Conservation (phyloP, 352 stramenopile genomes). For the Peronospora tabacina region DNA sequence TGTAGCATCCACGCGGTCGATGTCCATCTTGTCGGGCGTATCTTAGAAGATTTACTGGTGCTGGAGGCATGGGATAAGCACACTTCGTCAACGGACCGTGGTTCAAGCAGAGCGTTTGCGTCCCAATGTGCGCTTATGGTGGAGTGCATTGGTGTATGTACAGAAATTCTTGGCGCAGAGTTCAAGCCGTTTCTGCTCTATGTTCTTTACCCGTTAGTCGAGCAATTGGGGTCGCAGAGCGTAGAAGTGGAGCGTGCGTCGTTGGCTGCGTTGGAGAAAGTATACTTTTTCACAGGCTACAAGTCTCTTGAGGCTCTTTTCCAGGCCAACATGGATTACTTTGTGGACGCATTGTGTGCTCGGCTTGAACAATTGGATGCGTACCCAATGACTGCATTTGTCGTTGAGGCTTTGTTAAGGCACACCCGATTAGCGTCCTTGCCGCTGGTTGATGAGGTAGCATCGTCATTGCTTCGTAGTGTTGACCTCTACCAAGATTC, state of each 20-base stretch:
- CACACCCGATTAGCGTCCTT: slow-evolving; percentile 60
- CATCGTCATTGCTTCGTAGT: slow-evolving; percentile 54
- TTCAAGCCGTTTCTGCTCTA: slow-evolving; percentile 65
- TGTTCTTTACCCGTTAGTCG: slow-evolving; percentile 73
- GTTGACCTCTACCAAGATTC: slow-evolving; percentile 76
- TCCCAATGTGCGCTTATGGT: slow-evolving; percentile 57
- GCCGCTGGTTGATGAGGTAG: slow-evolving; percentile 70
- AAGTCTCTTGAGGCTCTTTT: slow-evolving; percentile 55
- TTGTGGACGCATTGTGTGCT: slow-evolving; percentile 69
- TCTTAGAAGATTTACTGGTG: slow-evolving; percentile 66
- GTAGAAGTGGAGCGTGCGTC: slow-evolving; percentile 61
- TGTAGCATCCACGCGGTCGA: slow-evolving; percentile 21
- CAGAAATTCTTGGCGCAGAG: slow-evolving; percentile 42
- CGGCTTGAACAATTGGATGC: slow-evolving; percentile 61
- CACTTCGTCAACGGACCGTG: neutral
- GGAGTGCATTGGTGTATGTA: slow-evolving; percentile 68
- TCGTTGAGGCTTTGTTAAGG: slow-evolving; percentile 61
- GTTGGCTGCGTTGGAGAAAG: slow-evolving; percentile 55
- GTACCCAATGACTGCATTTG: slow-evolving; percentile 66
- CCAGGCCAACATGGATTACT: slow-evolving; percentile 83
- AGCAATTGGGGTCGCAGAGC: slow-evolving; percentile 60
- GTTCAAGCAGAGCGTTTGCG: slow-evolving; percentile 16
- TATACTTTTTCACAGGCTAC: slow-evolving; percentile 56
- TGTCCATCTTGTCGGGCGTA: slow-evolving; percentile 57
- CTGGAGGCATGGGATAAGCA: slow-evolving; percentile 41